These are phyloP conservation scores for Anisodus tanguticus DNA, from an alignment of 257 asterid species.

Conservation along the genomic window DNA sequence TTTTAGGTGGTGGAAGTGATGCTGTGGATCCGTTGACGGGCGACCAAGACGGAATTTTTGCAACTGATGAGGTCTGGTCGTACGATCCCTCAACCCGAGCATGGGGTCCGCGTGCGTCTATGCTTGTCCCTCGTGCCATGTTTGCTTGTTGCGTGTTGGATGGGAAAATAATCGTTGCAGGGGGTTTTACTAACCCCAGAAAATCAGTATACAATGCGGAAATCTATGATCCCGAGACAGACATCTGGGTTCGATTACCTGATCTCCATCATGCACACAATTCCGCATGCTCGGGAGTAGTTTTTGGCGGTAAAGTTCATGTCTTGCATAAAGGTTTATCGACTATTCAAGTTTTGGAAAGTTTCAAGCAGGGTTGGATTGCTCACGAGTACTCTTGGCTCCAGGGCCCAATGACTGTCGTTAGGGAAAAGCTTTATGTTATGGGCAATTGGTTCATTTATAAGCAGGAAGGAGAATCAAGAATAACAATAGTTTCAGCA, in stretches of 20 bases:
- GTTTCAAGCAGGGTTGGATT: constrained; percentile 67
- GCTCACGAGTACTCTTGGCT: constrained; percentile 84
- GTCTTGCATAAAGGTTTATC: constrained; percentile 89
- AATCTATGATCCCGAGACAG: constrained; percentile 81
- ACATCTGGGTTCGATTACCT: constrained; percentile 73
- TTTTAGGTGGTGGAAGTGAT: constrained; percentile 92
- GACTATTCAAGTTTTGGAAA: constrained; percentile 73
- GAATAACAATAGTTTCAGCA: constrained; percentile 63
- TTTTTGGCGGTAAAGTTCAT: constrained; percentile 73
- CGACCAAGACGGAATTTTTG: constrained; percentile 92
- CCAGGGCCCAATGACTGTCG: constrained; percentile 92
- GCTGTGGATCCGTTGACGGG: constrained; percentile 93
- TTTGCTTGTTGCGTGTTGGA: constrained; percentile 88
- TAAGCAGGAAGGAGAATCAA: constrained; percentile 71
- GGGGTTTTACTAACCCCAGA: constrained; percentile 84
- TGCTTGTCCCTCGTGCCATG: constrained; percentile 94
- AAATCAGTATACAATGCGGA: constrained; percentile 89
- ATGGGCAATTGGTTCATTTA: constrained; percentile 80
- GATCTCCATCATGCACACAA: constrained; percentile 83
- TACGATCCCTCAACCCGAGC: constrained; percentile 65
- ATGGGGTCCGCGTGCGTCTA: constrained; percentile 73
- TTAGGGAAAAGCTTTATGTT: constrained; percentile 77
- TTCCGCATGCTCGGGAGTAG: constrained; percentile 83
- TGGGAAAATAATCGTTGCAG: constrained; percentile 85
- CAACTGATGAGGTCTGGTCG: constrained; percentile 90